Evolutionary conservation across 225 moss, liverwort and hornwort species (phyloP).

Genomic region (Polytrichum formosum): DNA sequence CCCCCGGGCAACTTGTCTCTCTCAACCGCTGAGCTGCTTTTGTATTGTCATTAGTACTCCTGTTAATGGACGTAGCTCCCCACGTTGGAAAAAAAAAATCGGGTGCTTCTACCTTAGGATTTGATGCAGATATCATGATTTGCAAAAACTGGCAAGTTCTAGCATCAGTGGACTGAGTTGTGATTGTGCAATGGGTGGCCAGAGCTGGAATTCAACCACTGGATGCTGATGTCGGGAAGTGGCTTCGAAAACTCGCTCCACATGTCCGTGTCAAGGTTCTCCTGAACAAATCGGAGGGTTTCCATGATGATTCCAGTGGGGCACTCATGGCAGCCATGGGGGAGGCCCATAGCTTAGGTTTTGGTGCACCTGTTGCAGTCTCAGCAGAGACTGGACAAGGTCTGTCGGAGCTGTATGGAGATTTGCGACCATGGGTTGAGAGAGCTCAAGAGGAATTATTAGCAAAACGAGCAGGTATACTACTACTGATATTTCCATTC

Average conservation of each 20-base stretch:
- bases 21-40: no score
- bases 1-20: no score
- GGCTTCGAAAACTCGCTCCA: slow-evolving; percentile 89
- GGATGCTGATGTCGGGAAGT: slow-evolving; percentile 90
- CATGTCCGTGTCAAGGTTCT: slow-evolving; percentile 81
- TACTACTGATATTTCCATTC: no score
- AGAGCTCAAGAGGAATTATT: slow-evolving; percentile 59
- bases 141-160: no score
- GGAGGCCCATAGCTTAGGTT: slow-evolving; percentile 81
- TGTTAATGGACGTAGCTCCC: no score
- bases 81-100: no score
- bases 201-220: slow-evolving; percentile 90
- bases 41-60: no score
- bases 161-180: slow-evolving; percentile 3
- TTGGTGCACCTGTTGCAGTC: slow-evolving; percentile 85
- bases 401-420: slow-evolving; percentile 73
- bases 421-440: slow-evolving; percentile 69
- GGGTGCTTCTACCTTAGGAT: no score
- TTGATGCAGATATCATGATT: no score
- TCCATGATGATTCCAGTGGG: slow-evolving; percentile 69
- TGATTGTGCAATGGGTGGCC: slow-evolving; percentile 6
- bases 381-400: slow-evolving; percentile 98
- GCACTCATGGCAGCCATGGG: slow-evolving; percentile 79
- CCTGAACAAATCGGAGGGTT: slow-evolving; percentile 93
- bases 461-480: slow-evolving; percentile 51